phyloP scores from a whole-genome alignment of 2,329 filamentous ascomycete genomes.

The Verticillium longisporum region DNA sequence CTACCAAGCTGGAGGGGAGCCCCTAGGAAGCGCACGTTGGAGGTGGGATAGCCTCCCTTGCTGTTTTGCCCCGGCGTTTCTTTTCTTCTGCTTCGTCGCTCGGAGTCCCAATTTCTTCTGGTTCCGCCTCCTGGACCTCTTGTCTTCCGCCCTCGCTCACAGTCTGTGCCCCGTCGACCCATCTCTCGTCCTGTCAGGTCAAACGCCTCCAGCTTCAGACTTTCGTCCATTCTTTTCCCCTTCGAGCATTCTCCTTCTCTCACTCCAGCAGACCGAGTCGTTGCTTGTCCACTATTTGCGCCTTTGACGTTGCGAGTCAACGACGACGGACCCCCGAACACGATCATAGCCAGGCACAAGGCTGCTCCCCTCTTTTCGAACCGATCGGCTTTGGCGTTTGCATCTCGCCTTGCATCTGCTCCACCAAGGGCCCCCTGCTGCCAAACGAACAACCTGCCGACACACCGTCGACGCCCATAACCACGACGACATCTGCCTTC shows the following conservation, averaged over 20 bases:
- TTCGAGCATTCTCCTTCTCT: not conserved
- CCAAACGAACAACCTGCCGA: not conserved
- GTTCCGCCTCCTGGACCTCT: conserved; percentile 1
- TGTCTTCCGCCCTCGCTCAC: not conserved
- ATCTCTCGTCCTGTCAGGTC: not conserved
- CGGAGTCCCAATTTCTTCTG: conserved; percentile 2
- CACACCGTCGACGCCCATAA: not conserved
- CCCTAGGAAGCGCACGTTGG: not conserved
- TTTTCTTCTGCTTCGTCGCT: conserved; percentile 3
- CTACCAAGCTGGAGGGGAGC: not conserved
- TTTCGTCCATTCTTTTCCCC: not conserved
- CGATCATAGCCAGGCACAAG: not conserved
- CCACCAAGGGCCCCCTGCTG: not conserved
- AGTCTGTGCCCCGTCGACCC: not conserved
- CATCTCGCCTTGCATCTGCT: not conserved
- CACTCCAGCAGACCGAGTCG: not conserved
- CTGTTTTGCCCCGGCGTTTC: not conserved
- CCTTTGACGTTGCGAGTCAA: not conserved
- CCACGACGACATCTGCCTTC: conserved; percentile 1
- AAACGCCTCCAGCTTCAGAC: not conserved
- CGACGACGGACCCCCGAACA: not conserved
- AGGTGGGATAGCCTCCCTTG: not conserved
- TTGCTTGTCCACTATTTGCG: not conserved
- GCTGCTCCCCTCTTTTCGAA: not conserved
- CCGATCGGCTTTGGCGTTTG: not conserved